Evolutionary conservation across 2,329 filamentous ascomycete genomes (phyloP).

Genomic region (Cryphonectria carpinicola): DNA sequence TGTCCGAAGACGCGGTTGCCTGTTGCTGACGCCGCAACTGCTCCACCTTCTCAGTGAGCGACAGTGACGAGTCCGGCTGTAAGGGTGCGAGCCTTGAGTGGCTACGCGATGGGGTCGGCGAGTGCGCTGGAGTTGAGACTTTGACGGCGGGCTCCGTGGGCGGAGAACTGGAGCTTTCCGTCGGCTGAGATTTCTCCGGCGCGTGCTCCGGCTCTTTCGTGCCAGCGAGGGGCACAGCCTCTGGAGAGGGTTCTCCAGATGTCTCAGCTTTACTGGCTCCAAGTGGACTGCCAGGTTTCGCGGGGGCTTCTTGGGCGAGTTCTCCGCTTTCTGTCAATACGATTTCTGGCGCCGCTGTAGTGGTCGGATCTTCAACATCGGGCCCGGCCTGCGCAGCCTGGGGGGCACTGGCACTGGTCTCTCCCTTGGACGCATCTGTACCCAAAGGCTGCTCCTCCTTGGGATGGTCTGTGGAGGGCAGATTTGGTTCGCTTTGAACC

Average conservation of each 20-base stretch:
- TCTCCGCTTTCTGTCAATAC: conserved; percentile 10
- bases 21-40: conserved; percentile 56
- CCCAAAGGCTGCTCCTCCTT: conserved; percentile 25
- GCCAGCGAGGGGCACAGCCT: neutral
- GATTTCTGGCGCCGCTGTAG: conserved; percentile 4
- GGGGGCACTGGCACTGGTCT: neutral
- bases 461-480: conserved; percentile 28
- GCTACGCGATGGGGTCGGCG: conserved; percentile 23
- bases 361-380: conserved; percentile 5
- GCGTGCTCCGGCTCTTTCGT: conserved; percentile 1
- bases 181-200: conserved; percentile 1
- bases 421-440: conserved; percentile 12
- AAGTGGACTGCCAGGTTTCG: neutral
- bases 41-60: conserved; percentile 52
- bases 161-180: neutral
- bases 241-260: conserved; percentile 4
- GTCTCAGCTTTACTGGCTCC: neutral
- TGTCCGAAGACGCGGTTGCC: conserved; percentile 39
- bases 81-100: conserved; percentile 25
- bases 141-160: conserved; percentile 10
- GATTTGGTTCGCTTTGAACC: conserved; percentile 23
- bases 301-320: neutral
- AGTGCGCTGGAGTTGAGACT: conserved; percentile 20
- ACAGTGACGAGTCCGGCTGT: conserved; percentile 30
- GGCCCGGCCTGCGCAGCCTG: neutral